phyloP scores from a whole-genome alignment of 768 basidiomycete genomes.

The Lactifluus pinguis region DNA sequence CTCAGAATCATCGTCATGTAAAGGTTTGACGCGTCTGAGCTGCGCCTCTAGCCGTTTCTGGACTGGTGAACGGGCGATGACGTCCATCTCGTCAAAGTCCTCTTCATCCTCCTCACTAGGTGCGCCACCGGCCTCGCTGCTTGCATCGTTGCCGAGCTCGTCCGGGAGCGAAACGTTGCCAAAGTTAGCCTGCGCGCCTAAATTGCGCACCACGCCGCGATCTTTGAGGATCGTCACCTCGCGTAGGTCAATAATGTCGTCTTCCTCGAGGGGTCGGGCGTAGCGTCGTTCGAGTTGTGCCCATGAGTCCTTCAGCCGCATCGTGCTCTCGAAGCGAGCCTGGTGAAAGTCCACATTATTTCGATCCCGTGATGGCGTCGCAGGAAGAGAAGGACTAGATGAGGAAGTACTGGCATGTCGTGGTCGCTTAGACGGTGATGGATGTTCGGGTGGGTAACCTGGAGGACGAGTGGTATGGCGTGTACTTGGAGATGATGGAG shows the following conservation, averaged over 20 bases:
- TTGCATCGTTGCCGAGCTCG: slow-evolving; percentile 28
- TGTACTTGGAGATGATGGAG: slow-evolving; percentile 41
- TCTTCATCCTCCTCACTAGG: slow-evolving; percentile 46
- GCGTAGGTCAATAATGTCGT: slow-evolving; percentile 67
- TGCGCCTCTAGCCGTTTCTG: slow-evolving; percentile 28
- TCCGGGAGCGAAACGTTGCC: slow-evolving; percentile 40
- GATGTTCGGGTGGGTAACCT: slow-evolving; percentile 20
- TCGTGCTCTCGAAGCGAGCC: slow-evolving; percentile 46
- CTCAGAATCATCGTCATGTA: slow-evolving; percentile 34
- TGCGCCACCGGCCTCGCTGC: slow-evolving; percentile 28
- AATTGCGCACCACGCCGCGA: slow-evolving; percentile 51
- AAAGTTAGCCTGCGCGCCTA: slow-evolving; percentile 36
- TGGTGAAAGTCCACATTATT: slow-evolving; percentile 38
- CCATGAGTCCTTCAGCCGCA: slow-evolving; percentile 57
- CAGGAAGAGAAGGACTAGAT: slow-evolving; percentile 22
- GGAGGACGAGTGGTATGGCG: slow-evolving; percentile 23
- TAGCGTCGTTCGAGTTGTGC: slow-evolving; percentile 60
- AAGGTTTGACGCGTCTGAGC: slow-evolving; percentile 31
- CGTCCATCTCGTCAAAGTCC: slow-evolving; percentile 48
- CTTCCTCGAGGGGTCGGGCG: slow-evolving; percentile 57
- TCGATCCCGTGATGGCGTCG: slow-evolving; percentile 13
- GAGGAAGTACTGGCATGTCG: slow-evolving; percentile 41
- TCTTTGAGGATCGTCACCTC: slow-evolving; percentile 57
- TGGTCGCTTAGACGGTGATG: slow-evolving; percentile 41
- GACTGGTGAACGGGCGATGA: slow-evolving; percentile 32